Base-by-base conservation (phyloP, 2,329 filamentous ascomycete species). In the Xylaria sp. region DNA sequence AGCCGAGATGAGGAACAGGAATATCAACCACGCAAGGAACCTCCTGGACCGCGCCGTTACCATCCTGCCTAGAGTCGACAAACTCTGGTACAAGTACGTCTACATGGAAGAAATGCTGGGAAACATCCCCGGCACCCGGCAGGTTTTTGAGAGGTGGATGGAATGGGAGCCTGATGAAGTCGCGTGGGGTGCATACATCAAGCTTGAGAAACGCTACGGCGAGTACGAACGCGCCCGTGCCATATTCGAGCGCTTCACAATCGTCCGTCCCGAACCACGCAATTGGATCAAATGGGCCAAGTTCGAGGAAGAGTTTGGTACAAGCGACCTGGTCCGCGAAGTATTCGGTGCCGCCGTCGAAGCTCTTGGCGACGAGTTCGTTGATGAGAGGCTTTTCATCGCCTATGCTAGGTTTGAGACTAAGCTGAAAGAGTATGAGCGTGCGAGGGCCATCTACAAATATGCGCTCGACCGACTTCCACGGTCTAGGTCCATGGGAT, bases 261-360 rank as follows among this genome's bases (percentile, higher is more conserved):
- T 94, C 67, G 92, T 98, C 9, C 96, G 98, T 73, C 94, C 96
- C 0, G 95, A 98, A 75, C 92, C 96, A 25, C 89, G 92, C 74
- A 98, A 97, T 76, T 99, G 95, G 94, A 96, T 99, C 81, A 97
- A 97, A 78, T 99, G 96, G 96, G 91, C 95, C 67, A 92, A 92
- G 69, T 99, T 98, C 73, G 96, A 99, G 79, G 95, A 98, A 78
- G 96, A 99, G 77, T 93, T 90, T 73, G 96, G 96, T 9, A 97
- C 94, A 1, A 95, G 91, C 76, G 95, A 97, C 74, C 79, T 95
- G 71, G 96, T 99, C 6, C 87, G 96, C 25, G 94, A 98, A 69
- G 95, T 98, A 0, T 98, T 94, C 77, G 93, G 94, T 3, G 86
- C 87, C 62, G 94, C 95, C 1, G 90, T 98, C 36, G 95, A 98